These are phyloP conservation scores for Backusella tuberculispora DNA, from an alignment of 192 early-diverging fungal species.

Conservation along the genomic window DNA sequence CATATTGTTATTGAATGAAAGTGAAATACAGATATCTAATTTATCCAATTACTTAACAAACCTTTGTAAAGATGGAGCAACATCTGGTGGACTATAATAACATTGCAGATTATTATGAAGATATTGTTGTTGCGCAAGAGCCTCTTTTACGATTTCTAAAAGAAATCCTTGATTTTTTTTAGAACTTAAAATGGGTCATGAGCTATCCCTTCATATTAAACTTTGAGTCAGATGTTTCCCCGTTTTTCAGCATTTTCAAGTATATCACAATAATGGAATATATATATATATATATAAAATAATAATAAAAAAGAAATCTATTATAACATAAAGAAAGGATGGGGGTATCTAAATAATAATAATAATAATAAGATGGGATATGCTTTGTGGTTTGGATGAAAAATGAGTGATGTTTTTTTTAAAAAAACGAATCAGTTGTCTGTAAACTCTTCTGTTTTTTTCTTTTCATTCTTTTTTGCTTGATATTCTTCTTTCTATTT, in stretches of 20 bases:
- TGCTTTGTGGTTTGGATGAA: not conserved
- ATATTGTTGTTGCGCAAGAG: not conserved
- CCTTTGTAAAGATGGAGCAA: not conserved
- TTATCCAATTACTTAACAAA: not conserved
- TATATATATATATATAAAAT: too few relatives aligned
- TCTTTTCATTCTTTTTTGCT: constrained; percentile 18
- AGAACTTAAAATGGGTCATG: too few relatives aligned
- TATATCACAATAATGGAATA: too few relatives aligned
- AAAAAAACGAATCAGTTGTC: not conserved
- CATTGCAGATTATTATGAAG: not conserved
- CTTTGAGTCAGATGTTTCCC: too few relatives aligned
- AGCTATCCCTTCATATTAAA: too few relatives aligned
- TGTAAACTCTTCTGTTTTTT: not conserved
- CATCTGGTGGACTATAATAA: not conserved
- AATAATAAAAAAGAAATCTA: not conserved
- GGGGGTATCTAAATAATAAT: constrained; percentile 12
- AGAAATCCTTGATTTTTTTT: not conserved
- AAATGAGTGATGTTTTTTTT: not conserved
- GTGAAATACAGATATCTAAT: not conserved
- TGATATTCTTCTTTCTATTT: constrained; percentile 19
- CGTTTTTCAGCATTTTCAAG: too few relatives aligned
- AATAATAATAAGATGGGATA: not conserved
- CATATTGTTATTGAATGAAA: not conserved
- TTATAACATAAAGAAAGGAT: not conserved
- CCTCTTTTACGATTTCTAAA: not conserved